Percentiles rank a stretch among this genome's conserved stretches.
Evolutionary conservation across 108 stramenopile species (phyloP).

Genomic region (Cyclotella atomus): DNA sequence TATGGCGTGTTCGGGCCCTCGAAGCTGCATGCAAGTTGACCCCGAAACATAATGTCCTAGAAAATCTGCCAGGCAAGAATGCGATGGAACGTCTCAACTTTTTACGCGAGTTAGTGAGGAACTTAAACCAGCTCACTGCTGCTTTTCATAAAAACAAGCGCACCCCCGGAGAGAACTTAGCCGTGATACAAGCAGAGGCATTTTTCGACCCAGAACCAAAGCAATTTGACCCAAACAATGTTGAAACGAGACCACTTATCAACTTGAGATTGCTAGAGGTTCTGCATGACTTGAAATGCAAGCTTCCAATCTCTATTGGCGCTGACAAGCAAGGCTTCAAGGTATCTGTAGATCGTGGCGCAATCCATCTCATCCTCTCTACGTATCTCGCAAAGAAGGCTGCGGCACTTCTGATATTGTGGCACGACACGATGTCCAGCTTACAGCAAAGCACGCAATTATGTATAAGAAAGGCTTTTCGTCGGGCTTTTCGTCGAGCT

Average conservation of each 20-base stretch:
- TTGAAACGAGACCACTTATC: slow-evolving; percentile 18
- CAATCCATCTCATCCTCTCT: slow-evolving; percentile 7
- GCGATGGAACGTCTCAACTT: neutral
- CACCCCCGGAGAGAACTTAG: neutral
- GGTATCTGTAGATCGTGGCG: neutral
- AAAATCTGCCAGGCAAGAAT: slow-evolving; percentile 11
- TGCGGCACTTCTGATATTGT: neutral
- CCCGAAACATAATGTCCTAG: neutral
- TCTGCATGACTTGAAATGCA: neutral
- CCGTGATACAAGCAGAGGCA: neutral
- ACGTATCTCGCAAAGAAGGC: neutral
- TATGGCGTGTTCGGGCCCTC: slow-evolving; percentile 1
- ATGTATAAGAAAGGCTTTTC: neutral
- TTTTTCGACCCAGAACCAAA: slow-evolving; percentile 12
- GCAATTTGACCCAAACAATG: neutral
- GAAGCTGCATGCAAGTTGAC: neutral
- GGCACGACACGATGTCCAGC: neutral
- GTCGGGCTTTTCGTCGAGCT: neutral
- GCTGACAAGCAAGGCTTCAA: neutral
- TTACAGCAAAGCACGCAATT: neutral
- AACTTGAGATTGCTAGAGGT: slow-evolving; percentile 8
- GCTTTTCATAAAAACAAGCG: neutral
- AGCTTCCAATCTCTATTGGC: neutral
- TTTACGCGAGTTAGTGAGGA: neutral
- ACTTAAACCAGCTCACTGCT: neutral